Evolutionary conservation across 176 grass and related monocot species (phyloP), one percentile per base, ranked within the genome.

Genomic region (Carex myosuroides): DNA sequence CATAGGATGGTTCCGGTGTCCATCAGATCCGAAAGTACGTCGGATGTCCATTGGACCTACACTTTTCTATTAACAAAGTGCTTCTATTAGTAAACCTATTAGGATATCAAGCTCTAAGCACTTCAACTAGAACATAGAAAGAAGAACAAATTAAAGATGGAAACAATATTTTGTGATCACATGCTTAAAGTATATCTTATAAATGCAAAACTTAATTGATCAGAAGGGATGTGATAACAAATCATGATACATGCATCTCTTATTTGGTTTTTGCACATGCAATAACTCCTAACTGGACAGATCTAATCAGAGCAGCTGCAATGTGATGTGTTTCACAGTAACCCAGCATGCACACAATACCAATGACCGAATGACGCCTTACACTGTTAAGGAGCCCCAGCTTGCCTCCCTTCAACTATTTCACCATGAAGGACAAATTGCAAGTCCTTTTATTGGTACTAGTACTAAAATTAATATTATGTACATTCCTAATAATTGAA

Each of bases 361-460:
- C n/a, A 63, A 63, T 21, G 17, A 21, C 0, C 6, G 32, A 63
- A 64, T 63, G 57, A 81, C 35, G 64, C 8, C 17, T 81, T 81
- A 5, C 3, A 76, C 72, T 55, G 48, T 76, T 76, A 76, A 55
- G 48, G 48, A 76, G 54, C 37, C 57, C 56, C 79, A 60, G 79
- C 11, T 81, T 81, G 57, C 79, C 17, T 44, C 79, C 55, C 18
- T 81, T 9, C 35, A 81, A 81, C 46, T 62, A 81, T 81, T 81
- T 21, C 3, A 41, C 21, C 78, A 81, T 21, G 21, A 53, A 53
- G 8, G 18, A 71, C 46, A 76, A 55, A 52, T 16, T 26, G 20
- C n/a, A 53, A 26, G 44, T 14, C 70, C 9, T 52, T 22, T 53
- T 53, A 6, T 70, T 54, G 22, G 71, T 16, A 76, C 71, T 54